Evolutionary conservation across 768 basidiomycete genomes (phyloP).

Genomic region (Pulveroboletus sp.): DNA sequence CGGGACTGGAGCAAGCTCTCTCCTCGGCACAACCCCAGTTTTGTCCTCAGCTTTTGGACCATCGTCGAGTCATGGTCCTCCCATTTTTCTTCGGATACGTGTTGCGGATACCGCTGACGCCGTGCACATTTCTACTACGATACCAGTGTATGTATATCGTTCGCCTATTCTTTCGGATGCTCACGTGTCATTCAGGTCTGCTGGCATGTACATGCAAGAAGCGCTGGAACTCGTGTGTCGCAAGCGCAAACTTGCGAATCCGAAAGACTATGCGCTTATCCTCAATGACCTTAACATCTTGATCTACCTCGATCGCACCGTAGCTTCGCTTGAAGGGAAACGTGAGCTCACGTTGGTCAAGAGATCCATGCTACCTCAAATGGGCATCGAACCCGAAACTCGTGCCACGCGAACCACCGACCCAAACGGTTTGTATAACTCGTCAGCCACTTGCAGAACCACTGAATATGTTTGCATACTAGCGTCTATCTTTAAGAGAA

Average conservation of each 20-base stretch:
- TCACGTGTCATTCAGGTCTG: slow-evolving; percentile 44
- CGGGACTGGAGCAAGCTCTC: slow-evolving; percentile 41
- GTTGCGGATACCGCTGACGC: slow-evolving; percentile 79
- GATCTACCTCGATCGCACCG: slow-evolving; percentile 90
- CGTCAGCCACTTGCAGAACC: not conserved
- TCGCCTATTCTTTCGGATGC: not conserved
- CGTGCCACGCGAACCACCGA: slow-evolving; percentile 73
- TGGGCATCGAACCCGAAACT: slow-evolving; percentile 65
- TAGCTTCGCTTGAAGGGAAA: slow-evolving; percentile 90
- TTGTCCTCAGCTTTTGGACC: slow-evolving; percentile 67
- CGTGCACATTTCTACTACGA: slow-evolving; percentile 83
- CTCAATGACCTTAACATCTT: slow-evolving; percentile 58
- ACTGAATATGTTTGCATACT: not conserved
- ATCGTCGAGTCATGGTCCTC: slow-evolving; percentile 68
- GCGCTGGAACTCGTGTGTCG: slow-evolving; percentile 81
- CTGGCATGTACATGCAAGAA: slow-evolving; percentile 97
- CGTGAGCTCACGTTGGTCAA: slow-evolving; percentile 79
- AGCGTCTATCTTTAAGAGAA: slow-evolving; percentile 93
- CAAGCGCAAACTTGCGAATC: slow-evolving; percentile 58
- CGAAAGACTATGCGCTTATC: slow-evolving; percentile 81
- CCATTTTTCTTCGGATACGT: slow-evolving; percentile 76
- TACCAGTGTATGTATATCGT: slow-evolving; percentile 70
- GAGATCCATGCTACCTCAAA: slow-evolving; percentile 65
- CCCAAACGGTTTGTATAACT: slow-evolving; percentile 69
- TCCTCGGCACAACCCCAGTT: slow-evolving; percentile 46